Conservation (phyloP, 805 yeast genomes). For the Saturnispora mendoncae region DNA sequence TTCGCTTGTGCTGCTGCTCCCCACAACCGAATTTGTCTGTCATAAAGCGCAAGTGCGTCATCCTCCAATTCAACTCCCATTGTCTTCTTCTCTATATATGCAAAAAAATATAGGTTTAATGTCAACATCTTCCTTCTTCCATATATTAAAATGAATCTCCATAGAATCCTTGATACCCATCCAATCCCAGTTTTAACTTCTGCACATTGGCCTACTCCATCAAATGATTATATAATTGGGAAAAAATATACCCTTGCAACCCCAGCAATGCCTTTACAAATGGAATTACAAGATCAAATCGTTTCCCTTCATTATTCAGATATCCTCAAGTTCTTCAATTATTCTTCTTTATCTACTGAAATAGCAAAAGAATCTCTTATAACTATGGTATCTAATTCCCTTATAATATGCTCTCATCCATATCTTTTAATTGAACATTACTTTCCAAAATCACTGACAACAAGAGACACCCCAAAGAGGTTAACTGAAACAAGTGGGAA, state of each 20-base stretch:
- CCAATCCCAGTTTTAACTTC: slow-evolving; percentile 50
- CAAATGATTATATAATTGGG: not conserved
- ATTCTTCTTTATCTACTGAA: slow-evolving; percentile 21
- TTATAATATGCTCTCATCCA: slow-evolving; percentile 82
- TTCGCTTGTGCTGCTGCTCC: slow-evolving; percentile 85
- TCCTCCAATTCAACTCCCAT: slow-evolving; percentile 7
- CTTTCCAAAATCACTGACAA: slow-evolving; percentile 69
- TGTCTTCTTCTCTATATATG: not conserved
- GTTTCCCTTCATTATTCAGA: slow-evolving; percentile 88
- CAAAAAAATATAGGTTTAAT: not conserved
- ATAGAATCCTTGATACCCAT: slow-evolving; percentile 68
- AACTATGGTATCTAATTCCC: slow-evolving; percentile 66
- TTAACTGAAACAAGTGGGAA: slow-evolving; percentile 78
- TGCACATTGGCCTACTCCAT: slow-evolving; percentile 6
- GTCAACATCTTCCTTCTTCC: not conserved
- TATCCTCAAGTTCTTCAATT: slow-evolving; percentile 65
- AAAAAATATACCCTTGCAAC: slow-evolving; percentile 57
- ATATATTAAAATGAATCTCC: slow-evolving; percentile 49
- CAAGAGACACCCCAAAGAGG: slow-evolving; percentile 62
- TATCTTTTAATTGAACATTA: slow-evolving; percentile 75
- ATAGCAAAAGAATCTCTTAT: slow-evolving; percentile 68
- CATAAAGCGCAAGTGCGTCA: slow-evolving; percentile 88
- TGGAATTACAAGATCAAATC: slow-evolving; percentile 83
- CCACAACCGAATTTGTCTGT: slow-evolving; percentile 92
- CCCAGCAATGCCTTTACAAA: slow-evolving; percentile 47